Evolutionary conservation across 1,139 yeast genomes (phyloP).

Genomic region (Protomyces inundatus): DNA sequence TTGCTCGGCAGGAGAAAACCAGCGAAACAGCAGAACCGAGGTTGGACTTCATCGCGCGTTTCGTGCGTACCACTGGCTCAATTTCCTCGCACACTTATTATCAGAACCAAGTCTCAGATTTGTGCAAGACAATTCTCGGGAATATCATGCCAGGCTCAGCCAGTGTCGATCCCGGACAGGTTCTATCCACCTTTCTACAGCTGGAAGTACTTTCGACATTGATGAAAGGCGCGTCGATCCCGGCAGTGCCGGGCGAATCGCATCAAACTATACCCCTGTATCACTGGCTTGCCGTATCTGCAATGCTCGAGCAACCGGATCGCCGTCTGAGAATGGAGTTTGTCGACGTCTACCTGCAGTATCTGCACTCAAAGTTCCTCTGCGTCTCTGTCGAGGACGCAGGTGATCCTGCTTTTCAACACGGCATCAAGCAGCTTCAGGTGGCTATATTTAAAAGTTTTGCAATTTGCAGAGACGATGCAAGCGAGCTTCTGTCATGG

Average conservation of each 20-base stretch:
- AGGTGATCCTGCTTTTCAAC: background rate
- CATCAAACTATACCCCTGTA: background rate
- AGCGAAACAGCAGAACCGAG: background rate
- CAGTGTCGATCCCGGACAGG: background rate
- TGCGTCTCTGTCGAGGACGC: background rate
- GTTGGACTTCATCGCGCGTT: conserved; percentile 30
- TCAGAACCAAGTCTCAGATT: conserved; percentile 73
- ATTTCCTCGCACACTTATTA: conserved; percentile 70
- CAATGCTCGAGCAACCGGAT: background rate
- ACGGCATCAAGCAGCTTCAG: background rate
- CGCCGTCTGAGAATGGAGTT: background rate
- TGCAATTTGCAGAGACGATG: background rate
- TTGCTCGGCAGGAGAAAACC: background rate
- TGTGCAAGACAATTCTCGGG: conserved; percentile 49
- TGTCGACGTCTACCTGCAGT: background rate
- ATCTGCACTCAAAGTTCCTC: background rate
- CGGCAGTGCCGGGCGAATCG: background rate
- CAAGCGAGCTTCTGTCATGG: background rate
- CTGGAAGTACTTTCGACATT: background rate
- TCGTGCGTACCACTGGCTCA: conserved; percentile 50
- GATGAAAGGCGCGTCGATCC: background rate
- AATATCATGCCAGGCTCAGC: conserved; percentile 24
- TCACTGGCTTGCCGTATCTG: background rate
- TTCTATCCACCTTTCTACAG: background rate
- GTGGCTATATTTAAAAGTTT: background rate